Evolutionary conservation across 2,329 filamentous ascomycete species (phyloP), one percentile per base, ranked within the genome.

Genomic region (Claviceps sp.): DNA sequence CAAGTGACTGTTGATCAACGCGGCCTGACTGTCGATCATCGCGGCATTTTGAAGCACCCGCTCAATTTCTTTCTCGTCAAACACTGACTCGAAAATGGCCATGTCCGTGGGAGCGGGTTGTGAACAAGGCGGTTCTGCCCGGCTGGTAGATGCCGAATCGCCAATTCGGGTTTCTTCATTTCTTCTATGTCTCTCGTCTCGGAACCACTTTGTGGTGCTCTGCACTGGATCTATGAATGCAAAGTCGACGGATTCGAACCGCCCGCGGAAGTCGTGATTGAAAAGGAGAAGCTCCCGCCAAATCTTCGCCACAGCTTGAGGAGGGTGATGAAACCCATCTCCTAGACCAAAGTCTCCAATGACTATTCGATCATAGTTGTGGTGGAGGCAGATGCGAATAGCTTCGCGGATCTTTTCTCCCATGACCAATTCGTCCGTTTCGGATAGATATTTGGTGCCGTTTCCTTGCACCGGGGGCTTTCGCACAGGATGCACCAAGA

Each of bases 401-500:
- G 84, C 81, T 1, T 80, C 78, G 22, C 81, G 78, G 65, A 89
- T 82, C 67, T 88, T 88, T 60, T 85, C 81, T 60, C 75, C 76
- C 68, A 87, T 85, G 63, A 88, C 73, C 57, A 85, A 80, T 55
- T 77, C 78, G 67, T 89, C 86, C 60, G 82, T 74, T 3, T 74
- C 72, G 65, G 89, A 89, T 0, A 83, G 85, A 66, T 88, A 89
- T 56, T 78, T 79, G 55, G 72, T 73, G n/a, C 81, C 82, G 48
- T 74, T 72, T 54, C 81, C 78, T 59, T 82, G 82, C 41, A 89
- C 75, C 66, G 88, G 88, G 18, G 86, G 86, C 67, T 85, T 79
- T 24, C 83, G 78, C 7, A 84, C 80, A 9, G 86, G 84, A 22
- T 83, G 78, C 20, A 88, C 81, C 2, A 84, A 87, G 52, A 88